These are phyloP conservation scores for Arabidopsis suecica DNA, from an alignment of 345 rosid species.

Conservation along the genomic window DNA sequence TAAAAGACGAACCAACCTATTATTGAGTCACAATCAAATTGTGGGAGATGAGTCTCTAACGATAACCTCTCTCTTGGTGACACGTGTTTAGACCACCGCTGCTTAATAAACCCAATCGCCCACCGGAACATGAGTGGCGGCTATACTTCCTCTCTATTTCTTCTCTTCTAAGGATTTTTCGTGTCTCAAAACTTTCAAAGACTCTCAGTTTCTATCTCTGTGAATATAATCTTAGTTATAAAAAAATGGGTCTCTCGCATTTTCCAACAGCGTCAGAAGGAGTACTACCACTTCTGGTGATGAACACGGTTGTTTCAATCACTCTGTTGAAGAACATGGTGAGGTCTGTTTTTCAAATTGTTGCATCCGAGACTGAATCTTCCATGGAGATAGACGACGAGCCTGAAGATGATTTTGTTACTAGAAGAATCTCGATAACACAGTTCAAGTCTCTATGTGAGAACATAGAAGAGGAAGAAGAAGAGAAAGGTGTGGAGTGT, in stretches of 20 bases:
- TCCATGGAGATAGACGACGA: conserved; percentile 39
- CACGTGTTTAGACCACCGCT: conserved; percentile 51
- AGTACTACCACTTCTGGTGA: conserved; percentile 64
- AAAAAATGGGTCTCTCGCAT: conserved; percentile 70
- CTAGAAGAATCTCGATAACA: conserved; percentile 55
- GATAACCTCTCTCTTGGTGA: conserved; percentile 49
- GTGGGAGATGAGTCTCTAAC: conserved; percentile 38
- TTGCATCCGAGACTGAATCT: conserved; percentile 27
- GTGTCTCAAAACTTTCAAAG: conserved; percentile 16
- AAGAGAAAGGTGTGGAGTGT: conserved; percentile 51
- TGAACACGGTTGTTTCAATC: conserved; percentile 66
- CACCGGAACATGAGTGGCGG: conserved; percentile 40
- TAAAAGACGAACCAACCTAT: conserved; percentile 20
- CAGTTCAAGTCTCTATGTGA: conserved; percentile 57
- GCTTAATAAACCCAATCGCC: conserved; percentile 31
- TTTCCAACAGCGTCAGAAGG: conserved; percentile 70
- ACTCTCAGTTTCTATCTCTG: conserved; percentile 4
- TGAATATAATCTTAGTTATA: neutral
- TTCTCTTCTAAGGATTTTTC: neutral
- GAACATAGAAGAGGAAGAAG: conserved; percentile 23
- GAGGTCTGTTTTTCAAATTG: conserved; percentile 55
- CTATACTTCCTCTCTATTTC: conserved; percentile 18
- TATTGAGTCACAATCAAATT: conserved; percentile 26
- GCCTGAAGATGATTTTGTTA: conserved; percentile 28
- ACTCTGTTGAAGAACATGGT: conserved; percentile 64